Evolutionary conservation across 1,284 basidiomycete genomes (phyloP), one percentile per base, ranked within the genome.

Genomic region (Sphagnurus paluster): DNA sequence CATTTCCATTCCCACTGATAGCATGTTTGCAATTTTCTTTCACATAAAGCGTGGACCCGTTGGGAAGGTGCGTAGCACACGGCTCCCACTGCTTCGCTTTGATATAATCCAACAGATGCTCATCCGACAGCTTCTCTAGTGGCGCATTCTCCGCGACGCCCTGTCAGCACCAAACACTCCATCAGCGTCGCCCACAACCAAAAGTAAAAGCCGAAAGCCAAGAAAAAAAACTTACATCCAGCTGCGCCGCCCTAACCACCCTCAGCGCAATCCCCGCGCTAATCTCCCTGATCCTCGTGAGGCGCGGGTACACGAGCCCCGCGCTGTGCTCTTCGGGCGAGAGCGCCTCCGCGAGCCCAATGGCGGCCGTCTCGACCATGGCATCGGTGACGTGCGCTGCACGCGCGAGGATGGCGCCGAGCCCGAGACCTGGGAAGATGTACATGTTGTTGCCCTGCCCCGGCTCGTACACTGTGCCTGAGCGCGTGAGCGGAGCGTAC

Each of bases 381-480:
- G 66, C 59, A 48, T 82, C 79, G 28, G 83, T 83, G 34, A 89
- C 72, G 47, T 76, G 78, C 16, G 63, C 68, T 2, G 82, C 74
- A 55, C 79, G 77, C 36, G 76, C 70, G n/a, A 85, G 66, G 48
- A 89, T 78, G 2, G 81, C 63, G 10, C 88, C 87, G 39, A 91
- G 73, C 1, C 89, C 87, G 44, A 90, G 65, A 20, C 76, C 75
- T 17, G 79, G 77, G 64, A 80, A 82, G 55, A 80, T 77, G 59
- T 80, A 82, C 80, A 88, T 84, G 66, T 90, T 90, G 67, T 90
- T 90, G 11, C 82, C 90, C 64, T 93, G 90, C 2, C 87, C 87
- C 1, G 90, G 82, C 59, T 90, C 84, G 54, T 82, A 72, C 0
- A 63, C 61, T 49, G 71, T 73, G 40, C 80, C 76, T 28, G 77